Base-by-base conservation (phyloP, 129 eudicot species). In the Arctium lappa region DNA sequence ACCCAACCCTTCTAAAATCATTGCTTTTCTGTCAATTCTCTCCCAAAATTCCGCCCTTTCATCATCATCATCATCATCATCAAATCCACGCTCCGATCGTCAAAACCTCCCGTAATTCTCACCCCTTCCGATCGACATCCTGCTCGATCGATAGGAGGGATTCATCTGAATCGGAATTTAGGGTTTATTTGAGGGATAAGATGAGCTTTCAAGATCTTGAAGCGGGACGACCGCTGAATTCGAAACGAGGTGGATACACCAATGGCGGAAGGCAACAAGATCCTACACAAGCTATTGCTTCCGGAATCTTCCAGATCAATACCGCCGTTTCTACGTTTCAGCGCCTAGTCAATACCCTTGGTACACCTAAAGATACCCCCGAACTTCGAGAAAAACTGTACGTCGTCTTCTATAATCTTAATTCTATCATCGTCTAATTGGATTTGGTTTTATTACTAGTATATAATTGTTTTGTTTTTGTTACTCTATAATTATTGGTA, bases 151-250 rank as follows among this genome's bases (percentile, higher is more conserved):
- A 3, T 72, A 73, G 84, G 79, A 73, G 84, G 79, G 84, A 36
- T 81, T 72, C 79, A 56, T 73, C 74, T 73, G 74, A 60, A 37
- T 53, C 70, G 4, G 10, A 71, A 5, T 53, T 53, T 72, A 80
- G 84, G 84, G 84, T 72, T 80, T 80, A 79, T 42, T 79, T n/a
- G 74, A 65, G 10, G 66, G 33, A 78, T 29, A 72, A 80, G 69
- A 94, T 94, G 98, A 94, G 98, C 87, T 94, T 94, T 70, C 98
- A 94, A 82, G 98, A 94, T 92, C 92, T 95, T 1, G 98, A 92
- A 91, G 87, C 98, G 31, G 98, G 98, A 33, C 89, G 94, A 50
- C 82, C 88, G 7, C 7, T 69, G 4, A 89, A 86, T 76, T 74
- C 90, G 30, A 85, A 79, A 56, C 84, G 92, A 36, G 91, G 80